Conservation (phyloP, 106 monocot species). For the Platanthera zijinensis region DNA sequence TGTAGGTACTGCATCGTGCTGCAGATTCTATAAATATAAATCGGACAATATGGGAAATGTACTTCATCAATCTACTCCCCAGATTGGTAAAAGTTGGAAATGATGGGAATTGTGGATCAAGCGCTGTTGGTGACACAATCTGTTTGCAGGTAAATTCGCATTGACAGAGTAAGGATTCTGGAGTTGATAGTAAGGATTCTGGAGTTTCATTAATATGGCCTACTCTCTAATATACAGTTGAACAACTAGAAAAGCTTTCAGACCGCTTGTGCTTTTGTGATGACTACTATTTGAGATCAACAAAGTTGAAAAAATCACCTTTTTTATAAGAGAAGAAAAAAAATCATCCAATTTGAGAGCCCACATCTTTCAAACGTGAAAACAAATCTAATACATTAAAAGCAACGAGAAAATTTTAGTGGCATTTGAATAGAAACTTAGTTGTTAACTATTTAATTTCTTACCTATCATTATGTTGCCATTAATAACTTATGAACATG, state of each 20-base stretch:
- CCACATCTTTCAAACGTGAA: too few species aligned
- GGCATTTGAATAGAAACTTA: too few species aligned
- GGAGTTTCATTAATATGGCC: too few species aligned
- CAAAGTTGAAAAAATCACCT: background rate
- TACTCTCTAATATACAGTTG: background rate
- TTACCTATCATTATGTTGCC: too few species aligned
- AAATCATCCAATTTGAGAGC: too few species aligned
- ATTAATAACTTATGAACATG: too few species aligned
- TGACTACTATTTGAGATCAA: background rate
- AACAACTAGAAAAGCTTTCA: background rate
- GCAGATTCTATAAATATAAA: conserved; percentile 83
- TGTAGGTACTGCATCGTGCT: conserved; percentile 57
- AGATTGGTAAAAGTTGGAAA: conserved; percentile 51
- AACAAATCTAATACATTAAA: too few species aligned
- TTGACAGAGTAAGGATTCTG: background rate
- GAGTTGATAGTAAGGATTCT: background rate
- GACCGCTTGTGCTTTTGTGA: background rate
- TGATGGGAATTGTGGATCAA: conserved; percentile 67
- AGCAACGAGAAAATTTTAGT: too few species aligned
- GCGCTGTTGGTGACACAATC: conserved; percentile 78
- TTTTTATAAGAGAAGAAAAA: too few species aligned
- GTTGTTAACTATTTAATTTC: too few species aligned
- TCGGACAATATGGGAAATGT: conserved; percentile 68
- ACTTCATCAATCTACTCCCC: conserved; percentile 59
- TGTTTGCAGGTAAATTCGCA: conserved; percentile 52